Evolutionary conservation across 805 yeast genomes (phyloP).

Genomic region (Clavispora vitiphila): DNA sequence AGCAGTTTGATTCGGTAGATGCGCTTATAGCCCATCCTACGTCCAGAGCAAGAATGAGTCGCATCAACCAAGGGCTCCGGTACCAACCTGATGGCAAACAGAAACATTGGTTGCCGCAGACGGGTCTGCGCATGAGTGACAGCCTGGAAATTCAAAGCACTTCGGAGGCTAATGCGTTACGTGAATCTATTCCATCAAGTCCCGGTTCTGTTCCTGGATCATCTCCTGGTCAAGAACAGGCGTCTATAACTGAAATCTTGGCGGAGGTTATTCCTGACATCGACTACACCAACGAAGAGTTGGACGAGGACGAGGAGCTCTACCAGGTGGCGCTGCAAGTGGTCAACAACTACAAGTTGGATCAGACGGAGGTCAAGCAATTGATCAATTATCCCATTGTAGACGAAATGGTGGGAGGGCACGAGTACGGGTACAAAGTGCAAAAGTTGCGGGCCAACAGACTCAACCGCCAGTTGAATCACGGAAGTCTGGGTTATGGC

Average conservation of each 20-base stretch:
- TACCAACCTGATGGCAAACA: conserved; percentile 73
- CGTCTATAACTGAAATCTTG: conserved; percentile 14
- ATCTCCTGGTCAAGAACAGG: neutral
- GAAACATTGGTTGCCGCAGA: conserved; percentile 68
- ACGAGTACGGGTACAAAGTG: conserved; percentile 38
- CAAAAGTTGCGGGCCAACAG: conserved; percentile 29
- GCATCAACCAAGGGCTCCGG: conserved; percentile 79
- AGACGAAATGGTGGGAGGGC: conserved; percentile 37
- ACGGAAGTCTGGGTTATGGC: conserved; percentile 10
- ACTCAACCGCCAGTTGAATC: conserved; percentile 5
- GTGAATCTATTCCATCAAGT: too few relatives aligned
- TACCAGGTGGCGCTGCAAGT: conserved; percentile 27
- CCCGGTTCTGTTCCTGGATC: too few relatives aligned
- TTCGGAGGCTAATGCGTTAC: conserved; percentile 23
- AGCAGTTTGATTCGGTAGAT: conserved; percentile 78
- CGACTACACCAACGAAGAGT: conserved; percentile 27
- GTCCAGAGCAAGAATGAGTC: conserved; percentile 56
- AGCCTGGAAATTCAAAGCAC: conserved; percentile 20
- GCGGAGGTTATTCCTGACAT: conserved; percentile 16
- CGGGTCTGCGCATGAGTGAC: conserved; percentile 3
- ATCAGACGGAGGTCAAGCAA: conserved; percentile 30
- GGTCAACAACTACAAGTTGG: conserved; percentile 18
- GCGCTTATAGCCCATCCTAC: conserved; percentile 64
- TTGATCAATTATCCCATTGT: conserved; percentile 40
- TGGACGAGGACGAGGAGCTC: conserved; percentile 35